Percentiles rank a stretch among this genome's conserved stretches.
Evolutionary conservation across 1,284 basidiomycete species (phyloP).

Genomic region (Rhodofomes roseus): DNA sequence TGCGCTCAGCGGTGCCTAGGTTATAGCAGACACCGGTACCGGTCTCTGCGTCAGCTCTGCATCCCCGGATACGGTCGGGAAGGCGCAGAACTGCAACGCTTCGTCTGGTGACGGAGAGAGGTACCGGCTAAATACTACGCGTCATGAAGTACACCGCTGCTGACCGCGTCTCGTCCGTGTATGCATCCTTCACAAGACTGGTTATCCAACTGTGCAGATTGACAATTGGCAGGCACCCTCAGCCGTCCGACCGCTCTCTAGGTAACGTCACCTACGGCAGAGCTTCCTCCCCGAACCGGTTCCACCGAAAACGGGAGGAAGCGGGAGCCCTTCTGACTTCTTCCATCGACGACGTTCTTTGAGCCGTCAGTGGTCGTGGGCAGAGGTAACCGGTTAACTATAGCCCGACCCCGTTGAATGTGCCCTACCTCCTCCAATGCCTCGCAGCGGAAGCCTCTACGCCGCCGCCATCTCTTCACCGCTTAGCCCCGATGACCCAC

Average conservation of each 20-base stretch:
- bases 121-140: background rate
- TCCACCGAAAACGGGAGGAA: background rate
- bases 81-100: background rate
- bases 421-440: background rate
- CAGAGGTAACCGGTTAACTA: background rate
- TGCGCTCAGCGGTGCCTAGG: background rate
- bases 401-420: background rate
- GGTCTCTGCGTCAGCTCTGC: background rate
- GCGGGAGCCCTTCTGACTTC: background rate
- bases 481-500: background rate
- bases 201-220: background rate
- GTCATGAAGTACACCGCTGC: background rate
- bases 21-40: background rate
- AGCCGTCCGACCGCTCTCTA: background rate
- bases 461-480: background rate
- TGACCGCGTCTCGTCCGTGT: background rate
- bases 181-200: background rate
- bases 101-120: background rate
- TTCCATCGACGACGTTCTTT: background rate
- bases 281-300: background rate
- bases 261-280: background rate
- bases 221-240: background rate
- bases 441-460: background rate
- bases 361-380: background rate
- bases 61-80: background rate